These are phyloP conservation scores for Solanum sitiens DNA, from an alignment of 257 asterid species.

Conservation along the genomic window DNA sequence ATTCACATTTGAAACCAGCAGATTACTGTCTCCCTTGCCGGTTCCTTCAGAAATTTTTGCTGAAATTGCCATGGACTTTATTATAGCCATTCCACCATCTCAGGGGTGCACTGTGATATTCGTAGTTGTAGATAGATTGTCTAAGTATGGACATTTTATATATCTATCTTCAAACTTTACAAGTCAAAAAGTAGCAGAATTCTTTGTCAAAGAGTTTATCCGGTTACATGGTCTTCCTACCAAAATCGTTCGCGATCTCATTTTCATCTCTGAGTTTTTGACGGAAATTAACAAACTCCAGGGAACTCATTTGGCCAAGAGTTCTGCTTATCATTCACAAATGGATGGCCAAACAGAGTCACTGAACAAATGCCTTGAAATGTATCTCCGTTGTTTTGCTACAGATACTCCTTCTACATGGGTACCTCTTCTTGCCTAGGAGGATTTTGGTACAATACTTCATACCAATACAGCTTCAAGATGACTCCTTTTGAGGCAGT, in stretches of 20 bases:
- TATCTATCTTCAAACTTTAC: neutral
- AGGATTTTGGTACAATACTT: no score
- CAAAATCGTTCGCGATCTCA: neutral
- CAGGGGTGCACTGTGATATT: neutral
- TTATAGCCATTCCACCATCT: neutral
- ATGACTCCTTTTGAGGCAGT: no score
- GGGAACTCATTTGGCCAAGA: no score
- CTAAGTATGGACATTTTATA: neutral
- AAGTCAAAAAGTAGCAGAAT: neutral
- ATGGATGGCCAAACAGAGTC: no score
- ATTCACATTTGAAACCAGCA: neutral
- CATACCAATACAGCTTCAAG: no score
- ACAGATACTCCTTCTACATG: no score
- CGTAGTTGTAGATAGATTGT: neutral
- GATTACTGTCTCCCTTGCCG: neutral
- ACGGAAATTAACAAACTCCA: no score
- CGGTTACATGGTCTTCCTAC: neutral
- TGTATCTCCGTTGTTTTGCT: no score
- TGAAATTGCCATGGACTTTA: neutral
- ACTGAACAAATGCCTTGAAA: no score
- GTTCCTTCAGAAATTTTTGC: neutral
- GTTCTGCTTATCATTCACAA: no score
- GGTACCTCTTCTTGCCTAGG: no score
- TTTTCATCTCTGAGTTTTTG: no score
- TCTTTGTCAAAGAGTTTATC: neutral